Base-by-base conservation (phyloP, 768 basidiomycete species). In the Agaricus blazei region DNA sequence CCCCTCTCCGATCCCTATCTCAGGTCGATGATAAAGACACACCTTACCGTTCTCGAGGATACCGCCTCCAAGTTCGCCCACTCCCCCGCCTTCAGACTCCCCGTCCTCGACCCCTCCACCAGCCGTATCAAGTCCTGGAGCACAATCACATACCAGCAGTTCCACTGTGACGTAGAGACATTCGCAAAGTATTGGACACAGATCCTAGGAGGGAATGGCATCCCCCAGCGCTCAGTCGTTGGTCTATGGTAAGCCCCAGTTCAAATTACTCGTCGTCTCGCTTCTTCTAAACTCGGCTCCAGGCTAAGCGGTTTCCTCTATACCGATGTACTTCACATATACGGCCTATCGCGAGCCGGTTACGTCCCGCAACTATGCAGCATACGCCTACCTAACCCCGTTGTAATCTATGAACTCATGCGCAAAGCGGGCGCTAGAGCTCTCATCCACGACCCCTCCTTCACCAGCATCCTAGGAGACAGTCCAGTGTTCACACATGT, bases 311-410 rank as follows among this genome's bases (percentile, higher is more conserved):
- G 89, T 5, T 83, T 86, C 72, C 79, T 81, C 23, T 90, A 90
- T 64, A 67, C 72, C 45, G 88, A 91, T 65, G 78, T 84, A 31
- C 69, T 90, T 23, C 84, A 87, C 59, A 84, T 90, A 58, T 90
- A 89, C 64, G 83, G 83, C 51, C 71, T 91, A 57, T 84, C 86
- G 12, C 75, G 88, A 63, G 89, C 88, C 5, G 88, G 88, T 4
- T 90, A 84, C 66, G 71, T 88, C 58, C 89, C 89, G 0, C 88
- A 90, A 59, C 68, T 90, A 14, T 88, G 90, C 74, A 87, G 86
- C 65, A 71, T 90, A 58, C 80, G 85, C n/a, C 78, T 90, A 28
- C 86, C 89, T 19, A 88, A 83, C 60, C 83, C 87, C 42, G 73
- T 73, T 29, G 82, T 90, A 41, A 77, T 90, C 63, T 81, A 81